Evolutionary conservation across 768 basidiomycete genomes (phyloP).

Genomic region (Terana coerulea): DNA sequence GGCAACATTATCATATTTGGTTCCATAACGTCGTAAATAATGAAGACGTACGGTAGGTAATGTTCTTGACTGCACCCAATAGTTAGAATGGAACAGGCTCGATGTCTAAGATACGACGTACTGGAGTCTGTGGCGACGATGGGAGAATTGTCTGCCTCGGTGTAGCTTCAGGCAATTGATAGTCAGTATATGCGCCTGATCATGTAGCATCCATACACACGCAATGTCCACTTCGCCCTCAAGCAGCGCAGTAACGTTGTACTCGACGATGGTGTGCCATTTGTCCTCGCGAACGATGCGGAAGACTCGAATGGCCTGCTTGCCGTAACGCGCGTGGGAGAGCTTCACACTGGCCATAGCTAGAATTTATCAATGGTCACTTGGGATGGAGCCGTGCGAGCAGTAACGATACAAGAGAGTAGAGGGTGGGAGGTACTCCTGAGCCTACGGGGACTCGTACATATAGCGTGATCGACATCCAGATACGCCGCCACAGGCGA

Average conservation of each 20-base stretch:
- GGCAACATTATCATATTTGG: background rate
- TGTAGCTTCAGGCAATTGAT: slow-evolving; percentile 55
- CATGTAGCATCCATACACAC: slow-evolving; percentile 30
- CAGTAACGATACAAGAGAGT: no score
- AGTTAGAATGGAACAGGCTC: slow-evolving; percentile 1
- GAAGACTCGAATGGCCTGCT: slow-evolving; percentile 84
- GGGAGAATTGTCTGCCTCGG: slow-evolving; percentile 81
- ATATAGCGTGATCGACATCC: no score
- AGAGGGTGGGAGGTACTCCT: no score
- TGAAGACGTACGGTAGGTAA: slow-evolving; percentile 30
- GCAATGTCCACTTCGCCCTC: slow-evolving; percentile 82
- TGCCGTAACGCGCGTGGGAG: slow-evolving; percentile 70
- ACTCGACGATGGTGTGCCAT: slow-evolving; percentile 78
- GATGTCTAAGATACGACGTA: slow-evolving; percentile 32
- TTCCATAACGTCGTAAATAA: no score
- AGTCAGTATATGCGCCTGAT: background rate
- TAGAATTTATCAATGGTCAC: no score
- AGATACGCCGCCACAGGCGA: background rate
- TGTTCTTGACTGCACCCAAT: slow-evolving; percentile 33
- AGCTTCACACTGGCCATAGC: slow-evolving; percentile 27
- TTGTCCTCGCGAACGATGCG: slow-evolving; percentile 71
- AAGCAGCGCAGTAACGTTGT: slow-evolving; percentile 73
- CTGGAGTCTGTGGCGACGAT: slow-evolving; percentile 92
- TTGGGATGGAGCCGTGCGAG: no score
- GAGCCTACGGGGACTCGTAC: no score